Percentiles rank a stretch among this genome's conserved stretches.
phyloP scores from a whole-genome alignment of 768 basidiomycete species.

The Suillus bovinus region DNA sequence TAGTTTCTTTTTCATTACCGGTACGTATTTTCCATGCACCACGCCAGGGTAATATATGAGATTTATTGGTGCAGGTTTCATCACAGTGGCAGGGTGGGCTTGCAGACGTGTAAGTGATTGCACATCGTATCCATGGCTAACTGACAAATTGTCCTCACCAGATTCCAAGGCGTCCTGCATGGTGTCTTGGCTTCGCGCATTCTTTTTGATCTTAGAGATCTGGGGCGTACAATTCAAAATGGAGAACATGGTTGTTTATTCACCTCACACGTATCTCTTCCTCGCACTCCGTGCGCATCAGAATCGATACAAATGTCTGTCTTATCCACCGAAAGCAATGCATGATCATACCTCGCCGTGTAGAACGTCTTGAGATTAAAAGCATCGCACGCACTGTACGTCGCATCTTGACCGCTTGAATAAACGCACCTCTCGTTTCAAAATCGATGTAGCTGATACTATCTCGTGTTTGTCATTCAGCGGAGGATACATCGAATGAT shows the following conservation, averaged over 20 bases:
- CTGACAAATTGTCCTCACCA: not conserved
- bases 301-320: slow-evolving; percentile 3
- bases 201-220: slow-evolving; percentile 10
- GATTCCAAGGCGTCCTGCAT: slow-evolving; percentile 15
- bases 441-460: not conserved
- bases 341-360: not conserved
- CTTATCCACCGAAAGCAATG: not conserved
- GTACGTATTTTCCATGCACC: slow-evolving; percentile 1
- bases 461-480: not conserved
- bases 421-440: not conserved
- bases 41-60: not conserved
- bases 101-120: slow-evolving; percentile 11
- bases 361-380: not conserved
- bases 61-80: slow-evolving; percentile 1
- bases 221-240: not conserved
- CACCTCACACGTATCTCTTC: not conserved
- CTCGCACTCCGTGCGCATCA: slow-evolving; percentile 3
- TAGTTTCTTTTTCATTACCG: slow-evolving; percentile 11
- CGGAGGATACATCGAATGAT: not conserved
- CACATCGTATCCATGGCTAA: not conserved
- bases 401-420: not conserved
- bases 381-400: not conserved
- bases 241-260: not conserved
- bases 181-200: slow-evolving; percentile 16
- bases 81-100: slow-evolving; percentile 9